Conservation (phyloP, 192 early-diverging fungal species). For the Dissophora ornata region DNA sequence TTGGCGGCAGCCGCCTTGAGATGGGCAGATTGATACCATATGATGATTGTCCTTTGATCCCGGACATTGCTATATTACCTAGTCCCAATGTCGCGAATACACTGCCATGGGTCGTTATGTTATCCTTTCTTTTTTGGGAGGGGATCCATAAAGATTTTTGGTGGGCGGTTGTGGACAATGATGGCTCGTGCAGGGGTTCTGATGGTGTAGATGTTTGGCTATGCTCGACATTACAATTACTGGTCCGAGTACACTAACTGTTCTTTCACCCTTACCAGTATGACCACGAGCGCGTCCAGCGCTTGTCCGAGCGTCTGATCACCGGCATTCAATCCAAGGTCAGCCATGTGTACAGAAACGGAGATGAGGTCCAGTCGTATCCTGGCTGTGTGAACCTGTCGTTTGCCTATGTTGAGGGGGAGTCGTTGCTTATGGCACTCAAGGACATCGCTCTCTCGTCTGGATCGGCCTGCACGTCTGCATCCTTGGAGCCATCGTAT, state of each 20-base stretch:
- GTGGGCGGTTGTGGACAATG: slow-evolving; percentile 42
- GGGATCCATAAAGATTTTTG: slow-evolving; percentile 1
- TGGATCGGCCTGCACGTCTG: slow-evolving; percentile 95
- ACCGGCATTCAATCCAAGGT: slow-evolving; percentile 83
- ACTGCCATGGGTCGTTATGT: background rate
- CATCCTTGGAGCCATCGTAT: slow-evolving; percentile 95
- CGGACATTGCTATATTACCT: slow-evolving; percentile 43
- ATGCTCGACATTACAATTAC: background rate
- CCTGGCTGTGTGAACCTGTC: slow-evolving; percentile 96
- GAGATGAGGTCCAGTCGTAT: slow-evolving; percentile 81
- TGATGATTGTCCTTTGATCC: slow-evolving; percentile 55
- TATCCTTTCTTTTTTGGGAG: too few relatives aligned
- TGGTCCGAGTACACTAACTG: background rate
- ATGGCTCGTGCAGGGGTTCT: slow-evolving; percentile 69
- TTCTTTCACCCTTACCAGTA: slow-evolving; percentile 56
- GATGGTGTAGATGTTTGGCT: slow-evolving; percentile 41
- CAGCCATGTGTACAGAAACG: slow-evolving; percentile 89
- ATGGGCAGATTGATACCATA: slow-evolving; percentile 19
- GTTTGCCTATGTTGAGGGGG: slow-evolving; percentile 97
- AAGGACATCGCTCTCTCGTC: slow-evolving; percentile 97
- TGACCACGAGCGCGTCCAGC: slow-evolving; percentile 78
- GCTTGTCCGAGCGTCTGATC: slow-evolving; percentile 82
- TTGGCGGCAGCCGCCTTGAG: too few relatives aligned
- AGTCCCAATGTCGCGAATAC: slow-evolving; percentile 26
- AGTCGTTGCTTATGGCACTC: slow-evolving; percentile 96